These are phyloP conservation scores for Singerocomus rubriflavus DNA, from an alignment of 1,284 basidiomycete species.

Conservation along the genomic window DNA sequence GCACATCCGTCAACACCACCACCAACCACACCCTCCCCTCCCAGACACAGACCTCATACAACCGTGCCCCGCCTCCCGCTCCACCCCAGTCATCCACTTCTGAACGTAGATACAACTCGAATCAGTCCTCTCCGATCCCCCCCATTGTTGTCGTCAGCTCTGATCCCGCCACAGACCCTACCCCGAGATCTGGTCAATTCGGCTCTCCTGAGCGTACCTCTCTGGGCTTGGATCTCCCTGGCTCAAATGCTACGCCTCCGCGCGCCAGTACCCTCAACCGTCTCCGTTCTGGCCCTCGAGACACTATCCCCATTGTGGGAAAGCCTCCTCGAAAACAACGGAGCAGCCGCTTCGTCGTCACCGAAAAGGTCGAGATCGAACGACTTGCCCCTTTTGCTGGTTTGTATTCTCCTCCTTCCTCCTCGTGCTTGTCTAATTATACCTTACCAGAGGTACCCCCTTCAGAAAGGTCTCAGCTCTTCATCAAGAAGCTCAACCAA, in stretches of 20 bases:
- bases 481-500: slow-evolving; percentile 94
- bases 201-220: slow-evolving; percentile 53
- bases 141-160: slow-evolving; percentile 90
- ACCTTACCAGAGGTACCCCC: slow-evolving; percentile 76
- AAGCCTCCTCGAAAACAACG: slow-evolving; percentile 96
- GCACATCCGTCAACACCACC: slow-evolving; percentile 40
- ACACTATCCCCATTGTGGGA: slow-evolving; percentile 92
- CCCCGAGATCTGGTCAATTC: slow-evolving; percentile 39
- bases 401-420: slow-evolving; percentile 30
- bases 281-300: slow-evolving; percentile 77
- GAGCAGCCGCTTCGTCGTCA: slow-evolving; percentile 94
- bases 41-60: slow-evolving; percentile 37
- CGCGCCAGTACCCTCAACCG: slow-evolving; percentile 64
- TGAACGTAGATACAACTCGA: slow-evolving; percentile 54
- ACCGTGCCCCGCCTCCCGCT: slow-evolving; percentile 42
- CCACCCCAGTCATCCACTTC: slow-evolving; percentile 35
- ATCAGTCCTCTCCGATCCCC: slow-evolving; percentile 57
- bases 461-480: slow-evolving; percentile 86
- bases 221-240: slow-evolving; percentile 43
- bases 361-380: slow-evolving; percentile 95
- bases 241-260: slow-evolving; percentile 52
- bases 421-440: slow-evolving; percentile 8
- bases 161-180: slow-evolving; percentile 63
- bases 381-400: slow-evolving; percentile 92
- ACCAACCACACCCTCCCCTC: slow-evolving; percentile 40